Conservation (phyloP, 2,329 filamentous ascomycete genomes). For the Aspergillus ruber region DNA sequence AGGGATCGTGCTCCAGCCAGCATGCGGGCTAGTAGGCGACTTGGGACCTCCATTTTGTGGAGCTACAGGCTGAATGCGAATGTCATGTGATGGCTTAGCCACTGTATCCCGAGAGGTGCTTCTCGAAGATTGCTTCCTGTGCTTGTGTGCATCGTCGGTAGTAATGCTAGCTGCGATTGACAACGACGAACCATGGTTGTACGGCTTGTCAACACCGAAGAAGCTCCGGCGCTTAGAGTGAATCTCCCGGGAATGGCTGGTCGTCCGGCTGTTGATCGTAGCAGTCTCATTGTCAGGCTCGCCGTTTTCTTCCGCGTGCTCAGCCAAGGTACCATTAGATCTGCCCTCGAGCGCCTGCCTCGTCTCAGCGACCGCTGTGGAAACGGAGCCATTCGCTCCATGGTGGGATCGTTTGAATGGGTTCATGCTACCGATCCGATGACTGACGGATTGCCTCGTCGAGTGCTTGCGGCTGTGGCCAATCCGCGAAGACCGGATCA, state of each 20-base stretch:
- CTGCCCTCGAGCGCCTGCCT: slow-evolving; percentile 17
- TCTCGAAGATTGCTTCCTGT: slow-evolving; percentile 20
- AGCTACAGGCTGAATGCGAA: slow-evolving; percentile 17
- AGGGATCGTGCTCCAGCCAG: slow-evolving; percentile 30
- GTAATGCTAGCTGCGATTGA: slow-evolving; percentile 18
- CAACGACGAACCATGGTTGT: slow-evolving; percentile 27
- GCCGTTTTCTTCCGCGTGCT: slow-evolving; percentile 12
- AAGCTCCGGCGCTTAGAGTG: slow-evolving; percentile 36
- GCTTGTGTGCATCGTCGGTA: slow-evolving; percentile 16
- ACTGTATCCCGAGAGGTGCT: slow-evolving; percentile 23
- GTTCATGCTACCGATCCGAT: slow-evolving; percentile 39
- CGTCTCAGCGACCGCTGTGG: slow-evolving; percentile 18
- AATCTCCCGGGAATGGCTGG: slow-evolving; percentile 27
- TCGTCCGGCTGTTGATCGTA: slow-evolving; percentile 32
- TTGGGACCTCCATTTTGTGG: neutral
- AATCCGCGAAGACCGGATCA: slow-evolving; percentile 26
- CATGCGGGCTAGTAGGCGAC: slow-evolving; percentile 13
- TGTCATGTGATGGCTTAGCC: slow-evolving; percentile 20
- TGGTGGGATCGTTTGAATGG: slow-evolving; percentile 38
- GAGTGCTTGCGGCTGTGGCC: slow-evolving; percentile 26
- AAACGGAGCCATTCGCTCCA: slow-evolving; percentile 28
- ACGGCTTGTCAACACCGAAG: slow-evolving; percentile 30
- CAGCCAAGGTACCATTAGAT: slow-evolving; percentile 1
- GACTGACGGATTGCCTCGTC: slow-evolving; percentile 32
- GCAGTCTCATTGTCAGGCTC: slow-evolving; percentile 29